Evolutionary conservation across 2,329 filamentous ascomycete species (phyloP), one percentile per base, ranked within the genome.

Genomic region (Lachnellula suecica): DNA sequence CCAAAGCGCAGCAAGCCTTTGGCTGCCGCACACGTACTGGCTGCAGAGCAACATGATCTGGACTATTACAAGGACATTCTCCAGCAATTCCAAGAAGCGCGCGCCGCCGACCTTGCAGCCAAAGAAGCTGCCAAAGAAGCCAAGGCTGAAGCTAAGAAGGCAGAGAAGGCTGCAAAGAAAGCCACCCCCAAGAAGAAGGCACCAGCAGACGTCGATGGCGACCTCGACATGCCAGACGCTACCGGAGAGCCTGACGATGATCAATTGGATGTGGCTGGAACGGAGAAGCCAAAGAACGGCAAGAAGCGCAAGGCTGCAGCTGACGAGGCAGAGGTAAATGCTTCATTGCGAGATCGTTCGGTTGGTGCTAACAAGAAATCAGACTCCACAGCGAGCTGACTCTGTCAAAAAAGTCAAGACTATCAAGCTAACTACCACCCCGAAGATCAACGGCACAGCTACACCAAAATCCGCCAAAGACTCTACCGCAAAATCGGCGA

Each of bases 241-340:
- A 47, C 46, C 58, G 74, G 70, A 31, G 72, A 72, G 19, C 77
- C 81, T 29, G 83, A 86, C 23, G 79, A 81, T 53, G 78, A 73
- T 67, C 73, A 59, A 60, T 75, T 74, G 23, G 76, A 75, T 13
- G 29, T 66, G 70, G 23, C 63, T 44, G 70, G 72, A 61, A 70
- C 73, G 54, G 79, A 80, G 69, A 79, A 79, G 66, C 67, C 79
- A 6, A 81, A 81, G 67, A 72, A 72, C 45, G 72, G 73, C 7
- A 89, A 88, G 81, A 96, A 96, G 80, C 87, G 91, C 63, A 96
- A 96, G 81, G 87, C 90, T 66, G 88, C 84, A 13, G n/a, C n/a
- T n/a, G 91, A 95, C 51, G 84, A 84, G n/a, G 79, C 78, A 22
- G 87, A 87, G 72, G 84, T 85, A 68, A 72, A 77, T 63, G 8